phyloP scores from a whole-genome alignment of 2,329 filamentous ascomycete genomes.

The Colletotrichum scovillei region DNA sequence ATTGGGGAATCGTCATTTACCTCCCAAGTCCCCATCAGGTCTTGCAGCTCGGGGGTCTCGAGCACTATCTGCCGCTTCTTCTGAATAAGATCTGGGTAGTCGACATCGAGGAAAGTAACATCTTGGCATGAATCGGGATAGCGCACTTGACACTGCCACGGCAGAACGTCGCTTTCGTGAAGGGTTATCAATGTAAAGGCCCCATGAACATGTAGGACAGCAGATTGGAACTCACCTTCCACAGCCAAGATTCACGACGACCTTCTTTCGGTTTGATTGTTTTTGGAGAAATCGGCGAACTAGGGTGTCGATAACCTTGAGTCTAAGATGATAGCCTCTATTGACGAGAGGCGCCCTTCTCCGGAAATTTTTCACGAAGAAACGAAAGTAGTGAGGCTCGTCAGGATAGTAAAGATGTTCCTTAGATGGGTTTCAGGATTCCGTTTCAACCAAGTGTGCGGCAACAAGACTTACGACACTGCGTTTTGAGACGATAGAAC shows the following conservation, averaged over 20 bases:
- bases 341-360: constrained; percentile 90
- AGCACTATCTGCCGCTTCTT: constrained; percentile 78
- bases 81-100: constrained; percentile 83
- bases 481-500: constrained; percentile 91
- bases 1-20: constrained; percentile 61
- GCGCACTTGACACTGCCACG: constrained; percentile 82
- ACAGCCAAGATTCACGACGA: constrained; percentile 87
- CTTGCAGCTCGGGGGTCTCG: constrained; percentile 68
- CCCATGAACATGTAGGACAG: background rate
- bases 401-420: constrained; percentile 78
- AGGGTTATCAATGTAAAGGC: background rate
- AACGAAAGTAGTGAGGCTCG: constrained; percentile 85
- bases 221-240: constrained; percentile 77
- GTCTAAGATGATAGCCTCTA: constrained; percentile 86
- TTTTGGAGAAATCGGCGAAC: constrained; percentile 78
- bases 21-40: constrained; percentile 69
- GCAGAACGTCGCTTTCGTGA: constrained; percentile 78
- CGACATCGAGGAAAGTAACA: constrained; percentile 83
- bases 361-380: constrained; percentile 88
- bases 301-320: constrained; percentile 82
- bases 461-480: constrained; percentile 74
- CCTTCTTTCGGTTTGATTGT: constrained; percentile 67
- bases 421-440: background rate
- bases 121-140: constrained; percentile 69
- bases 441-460: background rate